These are phyloP conservation scores for Penicillium sp. DNA, from an alignment of 2,329 filamentous ascomycete species.

Conservation along the genomic window DNA sequence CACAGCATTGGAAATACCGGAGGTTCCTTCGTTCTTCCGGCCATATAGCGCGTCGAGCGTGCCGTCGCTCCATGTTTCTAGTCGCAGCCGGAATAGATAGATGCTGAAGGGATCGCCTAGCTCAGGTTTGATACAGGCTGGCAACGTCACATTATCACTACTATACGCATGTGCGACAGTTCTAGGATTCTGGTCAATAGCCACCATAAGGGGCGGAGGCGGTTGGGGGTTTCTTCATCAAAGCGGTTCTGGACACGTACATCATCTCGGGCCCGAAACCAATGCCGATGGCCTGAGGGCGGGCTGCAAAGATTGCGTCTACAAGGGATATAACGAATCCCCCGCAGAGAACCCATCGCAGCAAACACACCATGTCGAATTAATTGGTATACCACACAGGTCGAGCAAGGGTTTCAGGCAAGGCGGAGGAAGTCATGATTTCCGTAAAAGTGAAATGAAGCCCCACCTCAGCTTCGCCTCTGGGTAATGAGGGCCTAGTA, in stretches of 20 bases:
- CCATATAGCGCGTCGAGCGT: constrained; percentile 12
- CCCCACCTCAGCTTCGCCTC: constrained; percentile 13
- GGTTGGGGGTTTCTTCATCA: background rate
- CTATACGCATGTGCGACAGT: constrained; percentile 15
- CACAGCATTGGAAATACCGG: constrained; percentile 12
- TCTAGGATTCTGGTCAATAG: constrained; percentile 12
- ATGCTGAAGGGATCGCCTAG: constrained; percentile 12
- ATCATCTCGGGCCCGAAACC: constrained; percentile 13
- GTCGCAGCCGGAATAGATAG: constrained; percentile 10
- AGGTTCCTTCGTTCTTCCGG: constrained; percentile 8
- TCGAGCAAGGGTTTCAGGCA: constrained; percentile 11
- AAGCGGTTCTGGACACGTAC: constrained; percentile 10
- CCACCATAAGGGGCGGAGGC: background rate
- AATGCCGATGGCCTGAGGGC: constrained; percentile 15
- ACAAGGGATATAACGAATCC: constrained; percentile 13
- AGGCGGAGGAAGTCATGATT: constrained; percentile 13
- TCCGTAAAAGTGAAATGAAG: constrained; percentile 10
- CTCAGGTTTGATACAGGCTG: constrained; percentile 13
- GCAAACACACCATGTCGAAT: constrained; percentile 13
- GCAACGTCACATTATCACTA: constrained; percentile 14
- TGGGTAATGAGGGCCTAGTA: background rate
- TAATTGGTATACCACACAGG: constrained; percentile 14
- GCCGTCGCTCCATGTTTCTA: constrained; percentile 12
- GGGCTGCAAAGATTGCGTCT: constrained; percentile 11
- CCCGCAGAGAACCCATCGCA: constrained; percentile 11